Percentiles rank a stretch among this genome's conserved stretches.
phyloP scores from a whole-genome alignment of 805 yeast genomes.

The Candida chilensis region DNA sequence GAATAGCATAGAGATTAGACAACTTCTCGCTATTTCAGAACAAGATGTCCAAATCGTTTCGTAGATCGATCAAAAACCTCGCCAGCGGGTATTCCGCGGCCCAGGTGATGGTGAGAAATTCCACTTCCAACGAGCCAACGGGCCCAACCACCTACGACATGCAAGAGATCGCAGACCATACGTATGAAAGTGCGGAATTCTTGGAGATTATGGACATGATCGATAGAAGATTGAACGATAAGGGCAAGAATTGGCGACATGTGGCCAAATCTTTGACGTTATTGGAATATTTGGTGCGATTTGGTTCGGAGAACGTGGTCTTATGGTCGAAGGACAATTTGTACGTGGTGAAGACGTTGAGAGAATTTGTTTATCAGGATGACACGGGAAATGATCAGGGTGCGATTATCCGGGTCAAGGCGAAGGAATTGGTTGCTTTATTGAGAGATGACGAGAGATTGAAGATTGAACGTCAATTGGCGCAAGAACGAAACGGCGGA shows the following conservation, averaged over 20 bases:
- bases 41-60: slow-evolving; percentile 64
- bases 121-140: slow-evolving; percentile 80
- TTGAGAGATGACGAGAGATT: slow-evolving; percentile 78
- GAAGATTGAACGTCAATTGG: slow-evolving; percentile 52
- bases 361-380: slow-evolving; percentile 82
- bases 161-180: slow-evolving; percentile 74
- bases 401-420: slow-evolving; percentile 75
- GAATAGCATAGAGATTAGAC: not conserved
- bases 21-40: not conserved
- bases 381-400: slow-evolving; percentile 82
- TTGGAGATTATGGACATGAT: slow-evolving; percentile 91
- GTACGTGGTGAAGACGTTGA: slow-evolving; percentile 78
- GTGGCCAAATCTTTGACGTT: slow-evolving; percentile 86
- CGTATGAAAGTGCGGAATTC: slow-evolving; percentile 65
- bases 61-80: slow-evolving; percentile 81
- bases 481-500: slow-evolving; percentile 13
- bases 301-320: slow-evolving; percentile 84
- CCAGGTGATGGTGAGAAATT: slow-evolving; percentile 84
- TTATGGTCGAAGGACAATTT: slow-evolving; percentile 87
- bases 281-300: slow-evolving; percentile 78
- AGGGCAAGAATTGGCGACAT: slow-evolving; percentile 96
- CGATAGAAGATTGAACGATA: slow-evolving; percentile 86
- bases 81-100: slow-evolving; percentile 83
- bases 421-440: slow-evolving; percentile 77
- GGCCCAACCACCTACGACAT: slow-evolving; percentile 78